Conservation (phyloP, 257 asterid genomes). For the Coffea canephora region DNA sequence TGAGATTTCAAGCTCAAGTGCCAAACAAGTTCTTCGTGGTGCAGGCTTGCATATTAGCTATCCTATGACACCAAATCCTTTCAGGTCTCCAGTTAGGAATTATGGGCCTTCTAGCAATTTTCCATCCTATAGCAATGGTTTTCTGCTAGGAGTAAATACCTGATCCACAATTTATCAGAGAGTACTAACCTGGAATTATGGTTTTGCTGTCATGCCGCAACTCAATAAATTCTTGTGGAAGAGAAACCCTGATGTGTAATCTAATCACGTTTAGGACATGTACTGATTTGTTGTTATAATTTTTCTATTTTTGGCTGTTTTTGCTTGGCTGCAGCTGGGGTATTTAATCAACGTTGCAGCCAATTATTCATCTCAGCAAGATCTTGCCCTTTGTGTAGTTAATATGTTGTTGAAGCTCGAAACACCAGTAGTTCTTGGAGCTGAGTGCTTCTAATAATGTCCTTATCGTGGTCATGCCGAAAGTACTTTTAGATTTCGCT, state of each 20-base stretch:
- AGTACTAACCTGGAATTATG: neutral
- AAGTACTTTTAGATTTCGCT: too few relatives aligned
- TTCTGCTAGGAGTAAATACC: constrained; percentile 35
- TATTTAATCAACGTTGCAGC: neutral
- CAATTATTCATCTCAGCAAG: neutral
- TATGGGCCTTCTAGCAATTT: constrained; percentile 27
- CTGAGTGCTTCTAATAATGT: neutral
- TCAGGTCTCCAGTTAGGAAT: constrained; percentile 38
- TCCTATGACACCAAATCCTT: constrained; percentile 41
- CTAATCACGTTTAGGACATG: neutral
- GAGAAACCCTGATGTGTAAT: neutral
- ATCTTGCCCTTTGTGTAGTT: neutral
- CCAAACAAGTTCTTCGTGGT: constrained; percentile 25
- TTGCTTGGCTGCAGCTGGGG: neutral
- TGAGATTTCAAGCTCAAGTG: constrained; percentile 28
- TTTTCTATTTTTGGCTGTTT: neutral
- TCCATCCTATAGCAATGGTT: constrained; percentile 36
- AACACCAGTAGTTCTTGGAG: neutral
- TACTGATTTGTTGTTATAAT: neutral
- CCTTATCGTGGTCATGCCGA: neutral
- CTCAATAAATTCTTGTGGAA: neutral
- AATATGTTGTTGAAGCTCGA: neutral
- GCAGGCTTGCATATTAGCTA: constrained; percentile 28
- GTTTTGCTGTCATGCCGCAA: neutral
- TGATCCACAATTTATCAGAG: constrained; percentile 13